Percentiles rank a stretch among this genome's conserved stretches.
Conservation (phyloP, 257 asterid genomes). For the Plectranthus barbatus region DNA sequence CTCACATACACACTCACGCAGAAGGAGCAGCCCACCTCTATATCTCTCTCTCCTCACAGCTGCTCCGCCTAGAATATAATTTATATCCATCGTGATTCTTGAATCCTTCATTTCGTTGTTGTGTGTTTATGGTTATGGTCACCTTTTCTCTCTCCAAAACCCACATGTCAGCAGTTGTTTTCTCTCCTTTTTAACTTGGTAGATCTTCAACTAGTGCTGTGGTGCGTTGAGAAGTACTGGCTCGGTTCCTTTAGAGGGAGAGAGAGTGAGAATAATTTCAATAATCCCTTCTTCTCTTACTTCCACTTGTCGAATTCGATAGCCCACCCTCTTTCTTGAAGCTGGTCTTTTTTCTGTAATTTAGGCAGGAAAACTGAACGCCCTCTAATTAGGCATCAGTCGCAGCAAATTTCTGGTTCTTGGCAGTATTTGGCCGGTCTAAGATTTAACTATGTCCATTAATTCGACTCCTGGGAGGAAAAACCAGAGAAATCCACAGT, state of each 20-base stretch:
- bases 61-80: slow-evolving; percentile 3
- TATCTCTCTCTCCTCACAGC: slow-evolving; percentile 4
- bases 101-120: background rate
- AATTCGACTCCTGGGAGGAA: background rate
- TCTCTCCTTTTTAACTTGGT: background rate
- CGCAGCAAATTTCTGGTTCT: slow-evolving; percentile 9
- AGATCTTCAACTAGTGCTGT: slow-evolving; percentile 8
- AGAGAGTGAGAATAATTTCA: background rate
- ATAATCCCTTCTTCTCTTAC: background rate
- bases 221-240: slow-evolving; percentile 8
- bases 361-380: background rate
- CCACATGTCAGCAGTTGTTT: slow-evolving; percentile 10
- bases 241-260: slow-evolving; percentile 1
- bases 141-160: background rate
- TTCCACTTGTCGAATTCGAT: slow-evolving; percentile 3
- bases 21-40: background rate
- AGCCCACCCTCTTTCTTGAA: background rate
- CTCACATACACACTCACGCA: background rate
- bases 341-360: background rate
- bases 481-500: background rate
- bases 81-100: background rate
- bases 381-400: slow-evolving; percentile 9
- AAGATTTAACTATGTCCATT: background rate
- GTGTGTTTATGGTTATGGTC: background rate
- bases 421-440: background rate